These are phyloP conservation scores for Colletotrichum destructivum DNA, from an alignment of 2,329 filamentous ascomycete species.

Conservation along the genomic window DNA sequence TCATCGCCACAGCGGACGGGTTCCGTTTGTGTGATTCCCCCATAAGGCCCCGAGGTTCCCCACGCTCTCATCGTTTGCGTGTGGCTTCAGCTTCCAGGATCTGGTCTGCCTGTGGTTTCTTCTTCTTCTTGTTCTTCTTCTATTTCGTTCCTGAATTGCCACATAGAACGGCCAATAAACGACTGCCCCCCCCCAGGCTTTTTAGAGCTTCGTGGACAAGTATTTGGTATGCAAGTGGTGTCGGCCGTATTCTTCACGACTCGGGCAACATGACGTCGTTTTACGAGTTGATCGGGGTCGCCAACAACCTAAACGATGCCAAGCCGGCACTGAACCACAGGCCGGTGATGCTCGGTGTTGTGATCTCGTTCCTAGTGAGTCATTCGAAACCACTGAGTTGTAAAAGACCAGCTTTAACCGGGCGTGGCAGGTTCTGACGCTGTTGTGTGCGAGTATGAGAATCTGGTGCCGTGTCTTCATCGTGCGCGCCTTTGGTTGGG, in stretches of 20 bases:
- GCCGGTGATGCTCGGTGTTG: slow-evolving; percentile 36
- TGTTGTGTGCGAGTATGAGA: slow-evolving; percentile 32
- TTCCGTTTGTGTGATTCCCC: neutral
- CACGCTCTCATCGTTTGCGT: neutral
- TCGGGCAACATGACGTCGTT: slow-evolving; percentile 29
- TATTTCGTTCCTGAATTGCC: too few species aligned
- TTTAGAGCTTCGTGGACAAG: neutral
- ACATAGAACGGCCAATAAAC: neutral
- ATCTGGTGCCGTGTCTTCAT: slow-evolving; percentile 38
- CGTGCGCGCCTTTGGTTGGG: slow-evolving; percentile 38
- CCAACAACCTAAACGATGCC: slow-evolving; percentile 41
- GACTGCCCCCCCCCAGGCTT: neutral
- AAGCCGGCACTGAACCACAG: slow-evolving; percentile 37
- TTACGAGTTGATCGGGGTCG: slow-evolving; percentile 35
- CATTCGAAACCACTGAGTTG: neutral
- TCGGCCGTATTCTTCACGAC: slow-evolving; percentile 2
- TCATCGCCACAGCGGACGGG: neutral
- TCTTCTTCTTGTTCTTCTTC: too few species aligned
- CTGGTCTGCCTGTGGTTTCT: too few species aligned
- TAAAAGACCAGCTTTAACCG: too few species aligned
- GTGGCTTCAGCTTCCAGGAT: neutral
- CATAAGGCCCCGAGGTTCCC: slow-evolving; percentile 12
- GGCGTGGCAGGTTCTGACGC: slow-evolving; percentile 23
- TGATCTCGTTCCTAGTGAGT: slow-evolving; percentile 41
- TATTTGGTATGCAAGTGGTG: slow-evolving; percentile 23